Percentiles rank a stretch among this genome's conserved stretches.
These are phyloP conservation scores for Pichia sporocuriosa DNA, from an alignment of 805 yeast species.

Conservation along the genomic window DNA sequence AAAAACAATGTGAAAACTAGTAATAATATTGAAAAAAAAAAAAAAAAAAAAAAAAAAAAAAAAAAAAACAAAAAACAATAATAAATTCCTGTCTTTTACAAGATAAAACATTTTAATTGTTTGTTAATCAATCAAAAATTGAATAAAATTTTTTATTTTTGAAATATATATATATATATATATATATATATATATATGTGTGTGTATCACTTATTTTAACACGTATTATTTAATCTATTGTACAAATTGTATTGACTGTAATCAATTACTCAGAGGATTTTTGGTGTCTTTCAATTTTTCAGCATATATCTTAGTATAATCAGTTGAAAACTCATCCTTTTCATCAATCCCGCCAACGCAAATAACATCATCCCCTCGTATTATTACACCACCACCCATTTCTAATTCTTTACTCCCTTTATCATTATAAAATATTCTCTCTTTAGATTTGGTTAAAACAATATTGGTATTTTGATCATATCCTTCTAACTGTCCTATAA, in stretches of 20 bases:
- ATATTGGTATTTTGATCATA: slow-evolving; percentile 61
- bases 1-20: slow-evolving; percentile 1
- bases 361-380: slow-evolving; percentile 55
- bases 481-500: slow-evolving; percentile 46
- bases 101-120: too few species aligned
- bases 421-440: slow-evolving; percentile 41
- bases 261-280: slow-evolving; percentile 19
- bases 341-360: slow-evolving; percentile 50
- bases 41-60: too few species aligned
- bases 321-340: slow-evolving; percentile 32
- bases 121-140: too few species aligned
- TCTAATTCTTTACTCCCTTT: slow-evolving; percentile 33
- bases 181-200: too few species aligned
- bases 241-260: not conserved
- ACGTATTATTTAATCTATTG: too few species aligned
- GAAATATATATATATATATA: too few species aligned
- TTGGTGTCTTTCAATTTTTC: slow-evolving; percentile 25
- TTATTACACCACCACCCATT: slow-evolving; percentile 42
- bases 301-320: slow-evolving; percentile 31
- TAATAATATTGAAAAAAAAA: too few species aligned
- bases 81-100: too few species aligned
- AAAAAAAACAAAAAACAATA: too few species aligned
- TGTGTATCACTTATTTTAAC: too few species aligned
- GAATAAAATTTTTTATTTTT: too few species aligned
- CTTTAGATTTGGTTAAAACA: slow-evolving; percentile 44